These are phyloP conservation scores for Mycosphaerella arachidis DNA, from an alignment of 2,329 filamentous ascomycete genomes.

Conservation along the genomic window DNA sequence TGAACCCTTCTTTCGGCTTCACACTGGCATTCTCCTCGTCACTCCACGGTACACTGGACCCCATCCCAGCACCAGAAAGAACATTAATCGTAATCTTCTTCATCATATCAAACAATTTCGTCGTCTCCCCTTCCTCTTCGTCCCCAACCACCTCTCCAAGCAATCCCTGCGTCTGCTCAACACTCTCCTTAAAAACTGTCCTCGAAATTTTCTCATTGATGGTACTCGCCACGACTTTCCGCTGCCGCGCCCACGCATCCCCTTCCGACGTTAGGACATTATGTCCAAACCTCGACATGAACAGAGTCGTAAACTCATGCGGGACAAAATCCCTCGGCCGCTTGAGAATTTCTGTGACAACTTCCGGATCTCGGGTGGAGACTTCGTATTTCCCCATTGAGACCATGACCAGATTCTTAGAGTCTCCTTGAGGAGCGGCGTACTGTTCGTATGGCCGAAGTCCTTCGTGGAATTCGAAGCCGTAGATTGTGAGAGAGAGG, in stretches of 20 bases:
- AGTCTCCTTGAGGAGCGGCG: conserved; percentile 14
- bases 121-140: conserved; percentile 14
- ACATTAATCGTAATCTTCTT: conserved; percentile 35
- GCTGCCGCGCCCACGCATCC: conserved; percentile 30
- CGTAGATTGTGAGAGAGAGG: conserved; percentile 23
- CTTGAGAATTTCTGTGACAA: conserved; percentile 21
- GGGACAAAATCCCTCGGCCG: conserved; percentile 24
- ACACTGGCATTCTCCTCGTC: conserved; percentile 17
- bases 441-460: conserved; percentile 15
- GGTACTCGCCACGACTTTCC: conserved; percentile 30
- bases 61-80: conserved; percentile 31
- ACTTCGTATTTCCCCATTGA: conserved; percentile 24
- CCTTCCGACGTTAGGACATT: conserved; percentile 26
- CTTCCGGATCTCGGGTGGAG: conserved; percentile 24
- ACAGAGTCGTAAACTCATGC: conserved; percentile 16
- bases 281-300: conserved; percentile 25
- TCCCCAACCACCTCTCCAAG: conserved; percentile 21
- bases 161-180: conserved; percentile 27
- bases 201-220: conserved; percentile 34
- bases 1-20: conserved; percentile 26
- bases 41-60: conserved; percentile 25
- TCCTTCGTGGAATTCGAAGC: conserved; percentile 27
- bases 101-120: conserved; percentile 30
- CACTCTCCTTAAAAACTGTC: conserved; percentile 29
- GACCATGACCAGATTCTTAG: conserved; percentile 21